A percentile compares a stretch with the other conserved stretches of the same genome.
phyloP scores from a whole-genome alignment of 1,139 yeast species.

The Sugiyamaella castrensis region DNA sequence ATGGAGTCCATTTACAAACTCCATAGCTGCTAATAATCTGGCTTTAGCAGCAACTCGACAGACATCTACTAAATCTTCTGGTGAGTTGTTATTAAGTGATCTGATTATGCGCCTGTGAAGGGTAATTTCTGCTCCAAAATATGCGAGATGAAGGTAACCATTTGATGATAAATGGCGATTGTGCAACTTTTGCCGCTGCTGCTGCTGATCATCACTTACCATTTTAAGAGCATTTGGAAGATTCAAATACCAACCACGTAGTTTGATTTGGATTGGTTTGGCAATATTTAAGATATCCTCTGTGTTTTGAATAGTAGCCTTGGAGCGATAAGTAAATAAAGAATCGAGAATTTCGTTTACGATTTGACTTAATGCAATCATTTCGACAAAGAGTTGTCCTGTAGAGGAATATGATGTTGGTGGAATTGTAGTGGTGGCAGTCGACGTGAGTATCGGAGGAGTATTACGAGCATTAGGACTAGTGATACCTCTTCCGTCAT shows the following conservation, averaged over 20 bases:
- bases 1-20: slow-evolving; percentile 69
- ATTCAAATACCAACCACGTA: slow-evolving; percentile 82
- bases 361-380: slow-evolving; percentile 66
- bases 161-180: slow-evolving; percentile 43
- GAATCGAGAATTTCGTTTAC: slow-evolving; percentile 68
- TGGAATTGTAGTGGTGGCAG: slow-evolving; percentile 52
- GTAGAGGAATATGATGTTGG: slow-evolving; percentile 39
- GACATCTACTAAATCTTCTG: slow-evolving; percentile 61
- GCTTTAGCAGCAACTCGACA: slow-evolving; percentile 85
- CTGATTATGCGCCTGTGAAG: slow-evolving; percentile 77
- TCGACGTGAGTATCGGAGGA: slow-evolving; percentile 29
- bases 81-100: slow-evolving; percentile 48
- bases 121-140: slow-evolving; percentile 83
- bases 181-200: not conserved
- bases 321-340: slow-evolving; percentile 67
- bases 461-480: no score
- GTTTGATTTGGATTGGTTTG: slow-evolving; percentile 76
- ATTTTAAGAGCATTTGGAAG: slow-evolving; percentile 63
- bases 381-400: slow-evolving; percentile 57
- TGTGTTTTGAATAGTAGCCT: slow-evolving; percentile 53
- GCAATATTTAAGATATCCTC: slow-evolving; percentile 69
- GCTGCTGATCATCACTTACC: slow-evolving; percentile 9
- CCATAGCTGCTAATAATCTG: slow-evolving; percentile 74
- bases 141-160: slow-evolving; percentile 78
- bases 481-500: not conserved